Conservation (phyloP, 768 basidiomycete genomes). For the Lactarius indigo region DNA sequence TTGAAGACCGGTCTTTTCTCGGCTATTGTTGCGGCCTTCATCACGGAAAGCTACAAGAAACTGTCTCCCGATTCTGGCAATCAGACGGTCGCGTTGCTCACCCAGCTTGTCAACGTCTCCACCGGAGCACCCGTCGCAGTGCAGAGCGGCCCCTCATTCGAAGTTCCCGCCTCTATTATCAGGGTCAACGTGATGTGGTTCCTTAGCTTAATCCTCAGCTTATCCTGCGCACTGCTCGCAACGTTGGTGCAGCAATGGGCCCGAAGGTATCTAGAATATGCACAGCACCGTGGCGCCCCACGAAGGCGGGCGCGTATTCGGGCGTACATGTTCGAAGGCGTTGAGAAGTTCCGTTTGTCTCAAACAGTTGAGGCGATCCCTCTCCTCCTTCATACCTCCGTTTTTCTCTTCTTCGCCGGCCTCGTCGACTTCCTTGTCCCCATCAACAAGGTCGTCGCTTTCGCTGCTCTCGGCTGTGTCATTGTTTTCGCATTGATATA, state of each 20-base stretch:
- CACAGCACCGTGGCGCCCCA: background rate
- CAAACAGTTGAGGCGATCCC: background rate
- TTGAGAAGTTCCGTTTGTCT: background rate
- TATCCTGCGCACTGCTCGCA: background rate
- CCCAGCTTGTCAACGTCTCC: background rate
- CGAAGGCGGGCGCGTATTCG: background rate
- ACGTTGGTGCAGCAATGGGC: constrained; percentile 5
- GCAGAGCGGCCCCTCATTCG: background rate
- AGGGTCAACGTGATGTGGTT: constrained; percentile 12
- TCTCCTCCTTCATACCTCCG: background rate
- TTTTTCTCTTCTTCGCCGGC: background rate
- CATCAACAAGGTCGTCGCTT: background rate
- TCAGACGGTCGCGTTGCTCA: background rate
- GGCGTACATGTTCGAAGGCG: background rate
- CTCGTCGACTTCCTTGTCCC: background rate
- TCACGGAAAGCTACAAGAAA: background rate
- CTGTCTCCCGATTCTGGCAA: background rate
- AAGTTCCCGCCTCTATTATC: background rate
- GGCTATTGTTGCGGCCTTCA: background rate
- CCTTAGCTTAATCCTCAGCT: background rate
- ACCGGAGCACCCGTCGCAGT: background rate
- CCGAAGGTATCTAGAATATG: constrained; percentile 1
- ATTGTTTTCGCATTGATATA: background rate
- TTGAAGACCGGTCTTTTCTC: background rate
- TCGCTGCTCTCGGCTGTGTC: background rate